Conservation (phyloP, 208 protist species). For the Wallacemonas sp. region DNA sequence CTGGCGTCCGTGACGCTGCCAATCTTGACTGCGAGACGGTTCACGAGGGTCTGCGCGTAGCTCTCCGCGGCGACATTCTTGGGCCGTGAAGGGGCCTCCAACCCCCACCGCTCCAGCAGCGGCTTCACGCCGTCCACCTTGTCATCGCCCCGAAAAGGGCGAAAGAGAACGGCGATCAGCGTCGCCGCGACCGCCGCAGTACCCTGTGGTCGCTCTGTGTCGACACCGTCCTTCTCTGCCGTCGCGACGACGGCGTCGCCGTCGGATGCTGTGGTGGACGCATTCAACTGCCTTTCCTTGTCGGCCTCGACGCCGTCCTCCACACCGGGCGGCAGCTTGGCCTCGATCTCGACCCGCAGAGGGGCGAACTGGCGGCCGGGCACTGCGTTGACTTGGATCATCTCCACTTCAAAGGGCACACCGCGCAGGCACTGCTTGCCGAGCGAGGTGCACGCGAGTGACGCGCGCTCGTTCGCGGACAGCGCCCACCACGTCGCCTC, state of each 20-base stretch:
- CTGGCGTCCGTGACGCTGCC: constrained; percentile 12
- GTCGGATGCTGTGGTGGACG: constrained; percentile 19
- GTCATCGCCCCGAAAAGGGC: constrained; percentile 1
- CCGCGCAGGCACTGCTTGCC: constrained; percentile 50
- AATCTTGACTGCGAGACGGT: constrained; percentile 31
- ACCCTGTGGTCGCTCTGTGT: constrained; percentile 29
- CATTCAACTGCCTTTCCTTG: constrained; percentile 23
- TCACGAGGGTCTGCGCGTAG: constrained; percentile 36
- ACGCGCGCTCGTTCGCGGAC: constrained; percentile 30
- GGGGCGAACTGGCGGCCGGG: constrained; percentile 37
- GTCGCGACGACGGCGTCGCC: constrained; percentile 21
- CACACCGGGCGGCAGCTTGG: constrained; percentile 24
- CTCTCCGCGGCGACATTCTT: constrained; percentile 22
- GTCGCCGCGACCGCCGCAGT: constrained; percentile 10
- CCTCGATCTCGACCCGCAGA: constrained; percentile 56
- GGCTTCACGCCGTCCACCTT: constrained; percentile 37
- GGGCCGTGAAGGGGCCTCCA: constrained; percentile 14
- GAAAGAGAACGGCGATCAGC: background rate
- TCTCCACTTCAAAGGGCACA: constrained; percentile 54
- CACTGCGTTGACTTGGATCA: constrained; percentile 62
- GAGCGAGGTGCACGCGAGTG: constrained; percentile 22
- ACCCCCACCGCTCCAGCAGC: constrained; percentile 37
- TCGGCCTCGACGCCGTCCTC: constrained; percentile 14
- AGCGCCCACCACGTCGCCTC: constrained; percentile 44
- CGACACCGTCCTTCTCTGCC: constrained; percentile 37